Base-by-base conservation (phyloP, 1,284 basidiomycete species). In the Violaceomyces palustris region DNA sequence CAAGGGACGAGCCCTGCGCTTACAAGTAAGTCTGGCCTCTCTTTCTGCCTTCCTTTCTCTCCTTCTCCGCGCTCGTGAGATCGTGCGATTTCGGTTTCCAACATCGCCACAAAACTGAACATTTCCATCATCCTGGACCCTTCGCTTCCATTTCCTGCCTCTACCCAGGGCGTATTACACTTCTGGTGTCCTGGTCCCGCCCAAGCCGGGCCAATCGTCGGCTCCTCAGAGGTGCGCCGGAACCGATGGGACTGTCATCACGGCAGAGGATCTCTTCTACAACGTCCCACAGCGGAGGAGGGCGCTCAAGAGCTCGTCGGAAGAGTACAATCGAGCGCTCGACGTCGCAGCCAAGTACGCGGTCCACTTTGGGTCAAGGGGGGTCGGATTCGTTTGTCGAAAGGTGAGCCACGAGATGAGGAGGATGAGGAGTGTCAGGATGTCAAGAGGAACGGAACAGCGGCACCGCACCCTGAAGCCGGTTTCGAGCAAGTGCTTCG, bases 321-420 rank as follows among this genome's bases (percentile, higher is more conserved):
- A 98, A 55, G 94, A 99, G 71, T 98, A 96, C 73, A 80, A 84
- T 7, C 82, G 88, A 19, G 88, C 96, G 27, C 79, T 97, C 2
- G 90, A 96, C 58, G 88, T 98, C 5, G 79, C 96, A n/a, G 87
- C 87, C 1, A 88, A 87, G 55, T 98, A 99, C 67, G 89, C 94
- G 0, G 51, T 73, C 5, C 70, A 73, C 41, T 73, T 66, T 32
- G 70, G 65, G 3, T 53, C 55, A 33, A 48, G 35, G 29, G 82
- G 81, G 7, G 83, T 91, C 7, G 81, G 91, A 0, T 93, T 97
- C 76, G 79, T 64, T 6, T 84, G 3, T 92, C 39, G 51, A 19
- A n/a, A n/a, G n/a, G n/a, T n/a, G n/a, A n/a, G n/a, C n/a, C n/a
- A n/a, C n/a, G n/a, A n/a, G n/a, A n/a, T n/a, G n/a, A n/a, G n/a